Base-by-base conservation (phyloP, 768 basidiomycete genomes). In the Leccinum barrowsii region DNA sequence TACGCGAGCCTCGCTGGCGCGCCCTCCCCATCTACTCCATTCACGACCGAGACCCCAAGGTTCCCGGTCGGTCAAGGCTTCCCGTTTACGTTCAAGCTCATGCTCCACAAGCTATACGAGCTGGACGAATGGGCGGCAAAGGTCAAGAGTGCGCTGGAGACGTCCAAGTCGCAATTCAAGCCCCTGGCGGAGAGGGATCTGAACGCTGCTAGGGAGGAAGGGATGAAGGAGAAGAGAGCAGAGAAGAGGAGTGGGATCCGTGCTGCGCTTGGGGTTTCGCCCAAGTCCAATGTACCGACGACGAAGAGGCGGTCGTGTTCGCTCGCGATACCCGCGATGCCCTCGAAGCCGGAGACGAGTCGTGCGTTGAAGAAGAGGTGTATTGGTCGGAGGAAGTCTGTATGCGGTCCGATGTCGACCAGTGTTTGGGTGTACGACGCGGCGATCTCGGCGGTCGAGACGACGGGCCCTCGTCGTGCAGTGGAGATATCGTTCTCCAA, bases 41-140 rank as follows among this genome's bases (percentile, higher is more conserved):
- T 7, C 40, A 3, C 28, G 5, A 5, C 55, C 12, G 70, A 73
- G 49, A 75, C 65, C 1, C 74, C 72, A 2, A 73, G 74, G 37
- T 84, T 85, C 58, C 80, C 80, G 5, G 66, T 79, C 5, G 62
- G 35, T 0, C 59, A 63, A 60, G 71, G 74, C 52, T 83, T 81
- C 63, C 76, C 77, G 17, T 87, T 87, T 72, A 86, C 82, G 34
- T 87, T 87, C 76, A 82, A 80, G 64, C 75, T 83, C 64, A 87
- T 85, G 84, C 68, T 86, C 57, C 83, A 87, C 73, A 82, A 84
- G 67, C 74, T 87, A 11, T 87, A 87, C 69, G 76, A 80, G 22
- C 50, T 81, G 54, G 81, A 82, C 21, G 84, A 85, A 55, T 87
- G 85, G 83, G 76, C 73, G 1, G 74, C 75, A 61, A 83, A 81